These are phyloP conservation scores for Pachysandra terminalis DNA, from an alignment of 164 flowering plant species.

Conservation along the genomic window DNA sequence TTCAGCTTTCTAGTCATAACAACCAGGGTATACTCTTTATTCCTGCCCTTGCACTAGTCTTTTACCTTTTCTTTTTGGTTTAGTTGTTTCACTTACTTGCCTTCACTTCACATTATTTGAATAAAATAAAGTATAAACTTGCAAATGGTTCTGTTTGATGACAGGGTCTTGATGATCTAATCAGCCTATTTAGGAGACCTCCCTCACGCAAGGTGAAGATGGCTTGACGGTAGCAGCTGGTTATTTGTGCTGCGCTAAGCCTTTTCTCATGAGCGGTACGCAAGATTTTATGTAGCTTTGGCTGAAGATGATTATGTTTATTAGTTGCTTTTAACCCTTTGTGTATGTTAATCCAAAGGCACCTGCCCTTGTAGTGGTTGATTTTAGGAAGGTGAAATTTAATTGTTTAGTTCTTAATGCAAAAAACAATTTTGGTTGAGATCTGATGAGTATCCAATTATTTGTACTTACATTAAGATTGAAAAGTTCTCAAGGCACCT, in stretches of 20 bases:
- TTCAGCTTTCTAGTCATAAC: conserved; percentile 88
- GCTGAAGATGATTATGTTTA: too few relatives aligned
- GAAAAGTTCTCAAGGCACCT: too few relatives aligned
- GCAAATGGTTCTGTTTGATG: conserved; percentile 5
- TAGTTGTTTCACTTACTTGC: not conserved
- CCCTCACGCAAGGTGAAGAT: conserved; percentile 85
- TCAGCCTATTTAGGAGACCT: conserved; percentile 86
- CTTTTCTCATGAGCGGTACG: too few relatives aligned
- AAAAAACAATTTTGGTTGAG: not conserved
- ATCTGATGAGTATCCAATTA: not conserved
- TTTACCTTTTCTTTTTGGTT: too few relatives aligned
- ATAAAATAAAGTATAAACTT: not conserved
- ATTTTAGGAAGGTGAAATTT: not conserved
- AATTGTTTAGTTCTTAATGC: not conserved
- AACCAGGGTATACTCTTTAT: conserved; percentile 60
- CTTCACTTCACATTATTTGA: not conserved
- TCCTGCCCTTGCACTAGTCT: not conserved
- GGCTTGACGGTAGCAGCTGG: conserved; percentile 31
- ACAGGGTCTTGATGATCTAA: conserved; percentile 98
- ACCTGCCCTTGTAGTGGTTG: not conserved
- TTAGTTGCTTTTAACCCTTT: too few relatives aligned
- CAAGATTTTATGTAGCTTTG: too few relatives aligned
- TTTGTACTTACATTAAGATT: too few relatives aligned
- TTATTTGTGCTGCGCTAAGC: not conserved
- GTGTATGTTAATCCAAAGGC: too few relatives aligned